Conservation (phyloP, 495 filamentous ascomycete genomes). For the Penicillium bovifimosum region DNA sequence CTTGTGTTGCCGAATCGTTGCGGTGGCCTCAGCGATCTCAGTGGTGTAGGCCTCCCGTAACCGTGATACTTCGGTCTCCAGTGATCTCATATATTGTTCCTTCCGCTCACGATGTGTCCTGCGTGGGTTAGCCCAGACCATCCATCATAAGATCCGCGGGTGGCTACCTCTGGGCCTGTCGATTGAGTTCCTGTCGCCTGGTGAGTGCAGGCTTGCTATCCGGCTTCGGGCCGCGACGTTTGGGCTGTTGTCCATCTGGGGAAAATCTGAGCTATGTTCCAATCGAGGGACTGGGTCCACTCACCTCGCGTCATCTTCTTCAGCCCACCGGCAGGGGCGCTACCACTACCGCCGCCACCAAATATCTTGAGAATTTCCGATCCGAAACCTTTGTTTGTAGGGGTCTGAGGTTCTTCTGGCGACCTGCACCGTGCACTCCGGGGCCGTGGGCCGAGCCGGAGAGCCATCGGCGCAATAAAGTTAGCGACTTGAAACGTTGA, state of each 20-base stretch:
- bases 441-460: conserved; percentile 10
- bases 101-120: conserved; percentile 96
- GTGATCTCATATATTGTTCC: conserved; percentile 87
- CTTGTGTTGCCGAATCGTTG: conserved; percentile 37
- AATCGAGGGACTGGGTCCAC: conserved; percentile 1
- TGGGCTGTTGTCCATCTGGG: conserved; percentile 76
- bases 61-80: conserved; percentile 83
- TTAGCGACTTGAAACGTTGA: neutral
- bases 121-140: conserved; percentile 4
- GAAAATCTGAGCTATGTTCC: neutral
- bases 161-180: conserved; percentile 85
- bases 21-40: conserved; percentile 36
- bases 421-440: conserved; percentile 13
- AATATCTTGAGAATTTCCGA: conserved; percentile 38
- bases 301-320: conserved; percentile 37
- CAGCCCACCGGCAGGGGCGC: neutral
- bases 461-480: neutral
- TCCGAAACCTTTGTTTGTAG: conserved; percentile 23
- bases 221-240: conserved; percentile 89
- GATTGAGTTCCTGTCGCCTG: conserved; percentile 88
- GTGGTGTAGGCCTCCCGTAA: conserved; percentile 46
- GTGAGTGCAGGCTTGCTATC: conserved; percentile 94
- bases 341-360: conserved; percentile 8
- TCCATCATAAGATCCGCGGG: neutral
- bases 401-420: conserved; percentile 25